Evolutionary conservation across 2,329 filamentous ascomycete species (phyloP).

Genomic region (Epichloe elymi): DNA sequence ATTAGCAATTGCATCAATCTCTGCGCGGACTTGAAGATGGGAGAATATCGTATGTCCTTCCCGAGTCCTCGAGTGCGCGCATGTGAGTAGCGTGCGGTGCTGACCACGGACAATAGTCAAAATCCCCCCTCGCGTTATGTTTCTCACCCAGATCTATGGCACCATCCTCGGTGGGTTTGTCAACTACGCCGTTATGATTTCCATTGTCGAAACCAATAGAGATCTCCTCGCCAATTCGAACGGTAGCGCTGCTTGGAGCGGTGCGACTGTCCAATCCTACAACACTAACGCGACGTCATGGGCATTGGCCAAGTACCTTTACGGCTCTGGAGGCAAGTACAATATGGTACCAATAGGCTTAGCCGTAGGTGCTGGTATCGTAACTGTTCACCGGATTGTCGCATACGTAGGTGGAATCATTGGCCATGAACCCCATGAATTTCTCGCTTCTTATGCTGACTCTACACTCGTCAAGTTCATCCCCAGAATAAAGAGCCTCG

Average conservation of each 20-base stretch:
- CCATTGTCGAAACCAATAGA: conserved; percentile 28
- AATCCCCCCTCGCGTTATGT: conserved; percentile 27
- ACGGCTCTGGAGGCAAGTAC: conserved; percentile 24
- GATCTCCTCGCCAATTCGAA: conserved; percentile 27
- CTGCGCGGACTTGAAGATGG: conserved; percentile 42
- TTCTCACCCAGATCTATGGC: conserved; percentile 26
- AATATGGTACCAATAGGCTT: conserved; percentile 25
- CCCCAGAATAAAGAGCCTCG: background rate
- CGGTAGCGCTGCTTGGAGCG: conserved; percentile 32
- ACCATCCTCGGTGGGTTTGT: conserved; percentile 27
- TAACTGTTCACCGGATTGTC: background rate
- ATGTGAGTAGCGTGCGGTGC: background rate
- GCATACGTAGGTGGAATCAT: background rate
- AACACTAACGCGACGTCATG: conserved; percentile 23
- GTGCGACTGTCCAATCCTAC: conserved; percentile 31
- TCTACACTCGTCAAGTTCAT: background rate
- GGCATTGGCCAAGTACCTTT: conserved; percentile 28
- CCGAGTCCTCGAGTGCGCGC: background rate
- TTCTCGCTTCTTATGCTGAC: background rate
- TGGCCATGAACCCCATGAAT: background rate
- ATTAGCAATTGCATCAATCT: conserved; percentile 36
- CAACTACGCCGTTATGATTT: conserved; percentile 33
- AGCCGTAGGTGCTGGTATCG: conserved; percentile 27
- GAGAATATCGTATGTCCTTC: conserved; percentile 37
- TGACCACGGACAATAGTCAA: conserved; percentile 9